A percentile compares a stretch with the other conserved stretches of the same genome.
Evolutionary conservation across 179 eudicot species (phyloP).

Genomic region (Amaranthus tricolor): DNA sequence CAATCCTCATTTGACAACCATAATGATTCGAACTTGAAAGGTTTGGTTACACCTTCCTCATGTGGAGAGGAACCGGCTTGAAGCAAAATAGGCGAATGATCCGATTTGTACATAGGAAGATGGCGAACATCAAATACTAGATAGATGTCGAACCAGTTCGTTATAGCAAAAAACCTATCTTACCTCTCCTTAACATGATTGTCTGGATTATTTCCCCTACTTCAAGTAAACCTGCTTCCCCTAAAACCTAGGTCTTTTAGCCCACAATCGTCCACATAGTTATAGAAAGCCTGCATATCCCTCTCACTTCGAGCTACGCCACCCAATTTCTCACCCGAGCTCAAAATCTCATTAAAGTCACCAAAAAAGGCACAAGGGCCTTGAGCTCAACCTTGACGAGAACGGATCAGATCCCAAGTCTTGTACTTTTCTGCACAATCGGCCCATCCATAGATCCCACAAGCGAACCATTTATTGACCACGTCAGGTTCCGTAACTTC

Average conservation of each 20-base stretch:
- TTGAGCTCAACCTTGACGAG: too few species aligned
- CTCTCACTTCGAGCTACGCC: not conserved
- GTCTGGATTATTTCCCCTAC: not conserved
- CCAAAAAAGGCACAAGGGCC: not conserved
- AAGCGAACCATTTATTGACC: not conserved
- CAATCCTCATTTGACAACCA: too few species aligned
- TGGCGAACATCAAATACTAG: too few species aligned
- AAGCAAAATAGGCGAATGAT: too few species aligned
- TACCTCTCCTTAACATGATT: not conserved
- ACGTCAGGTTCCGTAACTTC: not conserved
- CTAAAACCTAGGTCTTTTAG: not conserved
- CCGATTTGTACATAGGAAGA: too few species aligned
- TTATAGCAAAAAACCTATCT: too few species aligned
- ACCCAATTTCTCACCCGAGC: not conserved
- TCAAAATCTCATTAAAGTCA: not conserved
- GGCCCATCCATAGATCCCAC: not conserved
- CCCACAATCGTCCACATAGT: not conserved
- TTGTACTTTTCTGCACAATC: too few species aligned
- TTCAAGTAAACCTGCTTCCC: not conserved
- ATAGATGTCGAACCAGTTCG: too few species aligned
- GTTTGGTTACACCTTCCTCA: too few species aligned
- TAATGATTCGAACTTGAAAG: too few species aligned
- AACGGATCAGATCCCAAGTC: too few species aligned
- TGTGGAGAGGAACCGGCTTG: too few species aligned
- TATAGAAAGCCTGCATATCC: not conserved